These are phyloP conservation scores for Phyllosticta paracitricarpa DNA, from an alignment of 2,329 filamentous ascomycete genomes.

Conservation along the genomic window DNA sequence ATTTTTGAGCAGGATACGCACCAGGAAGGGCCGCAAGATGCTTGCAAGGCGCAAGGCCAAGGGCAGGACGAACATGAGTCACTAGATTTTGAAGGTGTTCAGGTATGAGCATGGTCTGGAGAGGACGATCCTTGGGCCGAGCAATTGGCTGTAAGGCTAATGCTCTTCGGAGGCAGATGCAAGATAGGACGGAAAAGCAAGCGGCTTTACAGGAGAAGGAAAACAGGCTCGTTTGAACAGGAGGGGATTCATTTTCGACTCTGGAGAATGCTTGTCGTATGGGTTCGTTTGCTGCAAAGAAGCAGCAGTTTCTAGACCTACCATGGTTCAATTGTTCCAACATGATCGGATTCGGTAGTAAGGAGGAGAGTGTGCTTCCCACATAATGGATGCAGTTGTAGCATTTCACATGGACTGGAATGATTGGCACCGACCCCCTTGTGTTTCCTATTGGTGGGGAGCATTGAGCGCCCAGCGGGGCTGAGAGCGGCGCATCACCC, in stretches of 20 bases:
- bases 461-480: neutral
- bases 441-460: neutral
- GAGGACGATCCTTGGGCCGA: neutral
- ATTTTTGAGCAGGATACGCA: conserved; percentile 44
- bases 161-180: neutral
- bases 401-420: neutral
- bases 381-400: neutral
- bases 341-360: neutral
- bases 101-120: neutral
- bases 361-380: neutral
- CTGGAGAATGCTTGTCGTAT: neutral
- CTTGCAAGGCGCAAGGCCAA: conserved; percentile 45
- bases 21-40: conserved; percentile 43
- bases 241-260: neutral
- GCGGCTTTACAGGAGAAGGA: neutral
- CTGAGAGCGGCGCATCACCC: neutral
- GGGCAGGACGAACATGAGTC: conserved; percentile 29
- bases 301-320: neutral
- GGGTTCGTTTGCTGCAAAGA: neutral
- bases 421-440: neutral
- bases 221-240: neutral
- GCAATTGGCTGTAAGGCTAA: neutral
- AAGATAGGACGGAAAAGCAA: neutral
- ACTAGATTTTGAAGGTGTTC: neutral
- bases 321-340: neutral